phyloP scores from a whole-genome alignment of 495 filamentous ascomycete genomes.

The Penicillium goetzii region DNA sequence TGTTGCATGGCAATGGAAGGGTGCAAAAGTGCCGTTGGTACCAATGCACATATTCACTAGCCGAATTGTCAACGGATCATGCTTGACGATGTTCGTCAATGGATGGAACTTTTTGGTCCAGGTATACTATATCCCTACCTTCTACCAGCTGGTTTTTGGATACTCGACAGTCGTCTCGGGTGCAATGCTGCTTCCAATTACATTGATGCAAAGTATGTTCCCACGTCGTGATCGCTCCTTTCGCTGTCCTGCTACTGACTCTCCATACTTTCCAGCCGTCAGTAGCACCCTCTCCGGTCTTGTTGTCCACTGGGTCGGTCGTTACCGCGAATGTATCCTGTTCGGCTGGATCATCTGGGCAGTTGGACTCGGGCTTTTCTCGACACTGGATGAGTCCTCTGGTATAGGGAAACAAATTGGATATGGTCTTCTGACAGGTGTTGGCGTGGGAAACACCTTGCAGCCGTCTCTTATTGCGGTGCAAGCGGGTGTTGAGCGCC shows the following conservation, averaged over 20 bases:
- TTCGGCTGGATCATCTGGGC: slow-evolving; percentile 58
- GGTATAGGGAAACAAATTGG: slow-evolving; percentile 58
- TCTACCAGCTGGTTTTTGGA: slow-evolving; percentile 58
- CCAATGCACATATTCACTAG: slow-evolving; percentile 55
- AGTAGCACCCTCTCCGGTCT: slow-evolving; percentile 57
- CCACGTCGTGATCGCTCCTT: background rate
- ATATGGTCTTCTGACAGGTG: slow-evolving; percentile 54
- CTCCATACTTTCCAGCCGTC: slow-evolving; percentile 31
- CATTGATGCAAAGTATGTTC: slow-evolving; percentile 51
- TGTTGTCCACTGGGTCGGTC: slow-evolving; percentile 55
- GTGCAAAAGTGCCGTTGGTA: slow-evolving; percentile 32
- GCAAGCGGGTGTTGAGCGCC: slow-evolving; percentile 55
- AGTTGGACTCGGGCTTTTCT: slow-evolving; percentile 56
- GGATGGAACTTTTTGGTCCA: slow-evolving; percentile 60
- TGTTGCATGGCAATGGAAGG: slow-evolving; percentile 55
- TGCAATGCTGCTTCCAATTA: slow-evolving; percentile 57
- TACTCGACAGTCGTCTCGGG: slow-evolving; percentile 56
- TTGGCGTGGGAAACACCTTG: slow-evolving; percentile 57
- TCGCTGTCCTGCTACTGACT: background rate
- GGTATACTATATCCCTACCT: slow-evolving; percentile 59
- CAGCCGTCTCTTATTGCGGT: slow-evolving; percentile 57
- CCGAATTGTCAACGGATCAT: slow-evolving; percentile 55
- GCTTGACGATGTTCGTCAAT: slow-evolving; percentile 58
- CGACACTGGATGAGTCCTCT: slow-evolving; percentile 52
- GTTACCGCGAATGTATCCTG: slow-evolving; percentile 56